Percentiles rank a stretch among this genome's conserved stretches.
These are phyloP conservation scores for Pterocarpus santalinus DNA, from an alignment of 306 rosid genomes.

Conservation along the genomic window DNA sequence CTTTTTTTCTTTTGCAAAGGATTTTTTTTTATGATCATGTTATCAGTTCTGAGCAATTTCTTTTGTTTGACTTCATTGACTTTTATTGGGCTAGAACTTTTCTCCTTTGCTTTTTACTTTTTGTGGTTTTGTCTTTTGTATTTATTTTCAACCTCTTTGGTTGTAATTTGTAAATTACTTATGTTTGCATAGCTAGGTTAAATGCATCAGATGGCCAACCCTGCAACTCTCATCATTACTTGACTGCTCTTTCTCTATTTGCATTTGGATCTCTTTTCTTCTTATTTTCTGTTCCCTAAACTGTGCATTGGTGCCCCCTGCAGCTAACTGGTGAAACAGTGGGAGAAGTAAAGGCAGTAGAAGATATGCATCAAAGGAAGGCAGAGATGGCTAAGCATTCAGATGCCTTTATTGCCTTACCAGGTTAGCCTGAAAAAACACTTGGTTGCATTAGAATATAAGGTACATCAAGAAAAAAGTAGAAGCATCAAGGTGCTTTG, in stretches of 20 bases:
- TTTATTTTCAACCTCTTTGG: conserved; percentile 27
- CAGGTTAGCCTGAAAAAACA: conserved; percentile 67
- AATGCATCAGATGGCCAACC: conserved; percentile 41
- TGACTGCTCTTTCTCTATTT: conserved; percentile 49
- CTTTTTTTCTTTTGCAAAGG: conserved; percentile 7
- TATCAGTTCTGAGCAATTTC: conserved; percentile 26
- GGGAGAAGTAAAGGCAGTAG: conserved; percentile 98
- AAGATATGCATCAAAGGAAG: conserved; percentile 98
- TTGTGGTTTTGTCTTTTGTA: neutral
- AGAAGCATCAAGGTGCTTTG: conserved; percentile 48
- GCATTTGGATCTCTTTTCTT: conserved; percentile 29
- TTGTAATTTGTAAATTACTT: conserved; percentile 29
- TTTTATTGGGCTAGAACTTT: conserved; percentile 47
- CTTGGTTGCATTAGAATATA: conserved; percentile 39
- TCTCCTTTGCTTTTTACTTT: neutral
- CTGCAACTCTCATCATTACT: conserved; percentile 67
- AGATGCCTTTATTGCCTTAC: conserved; percentile 99
- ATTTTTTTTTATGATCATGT: conserved; percentile 26
- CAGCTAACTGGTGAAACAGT: conserved; percentile 98
- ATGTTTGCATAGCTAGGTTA: conserved; percentile 50
- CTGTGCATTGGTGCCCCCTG: conserved; percentile 50
- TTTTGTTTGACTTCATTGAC: conserved; percentile 56
- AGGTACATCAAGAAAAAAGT: conserved; percentile 28
- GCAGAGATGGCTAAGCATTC: conserved; percentile 99
- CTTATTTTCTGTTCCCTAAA: conserved; percentile 49